Conservation (phyloP, 2,329 filamentous ascomycete genomes). For the Ciborinia camelliae region DNA sequence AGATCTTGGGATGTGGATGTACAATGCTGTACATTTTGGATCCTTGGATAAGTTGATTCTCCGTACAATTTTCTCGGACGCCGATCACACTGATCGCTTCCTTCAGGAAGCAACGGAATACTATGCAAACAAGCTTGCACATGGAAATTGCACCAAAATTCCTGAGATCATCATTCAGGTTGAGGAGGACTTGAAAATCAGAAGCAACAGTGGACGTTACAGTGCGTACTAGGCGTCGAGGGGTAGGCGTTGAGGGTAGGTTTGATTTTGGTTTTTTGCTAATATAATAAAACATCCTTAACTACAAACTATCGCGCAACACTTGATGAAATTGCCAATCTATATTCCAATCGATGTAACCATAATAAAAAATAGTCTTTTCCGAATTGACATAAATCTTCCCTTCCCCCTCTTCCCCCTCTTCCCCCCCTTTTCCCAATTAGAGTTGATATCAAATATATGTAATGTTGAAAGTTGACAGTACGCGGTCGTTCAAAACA, state of each 20-base stretch:
- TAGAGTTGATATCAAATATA: too few species aligned
- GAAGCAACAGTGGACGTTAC: neutral
- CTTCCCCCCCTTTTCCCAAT: too few species aligned
- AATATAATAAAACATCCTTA: neutral
- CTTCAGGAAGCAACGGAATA: neutral
- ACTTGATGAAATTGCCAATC: too few species aligned
- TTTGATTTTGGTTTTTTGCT: neutral
- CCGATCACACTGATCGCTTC: neutral
- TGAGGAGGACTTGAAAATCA: neutral
- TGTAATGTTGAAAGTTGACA: too few species aligned
- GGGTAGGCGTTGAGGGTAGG: neutral
- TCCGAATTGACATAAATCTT: too few species aligned
- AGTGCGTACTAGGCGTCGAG: neutral
- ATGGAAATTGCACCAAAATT: neutral
- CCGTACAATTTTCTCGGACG: neutral
- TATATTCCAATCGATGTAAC: too few species aligned
- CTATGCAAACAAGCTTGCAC: neutral
- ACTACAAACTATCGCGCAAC: too few species aligned
- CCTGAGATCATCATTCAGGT: neutral
- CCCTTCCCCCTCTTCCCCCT: too few species aligned
- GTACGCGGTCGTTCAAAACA: too few species aligned
- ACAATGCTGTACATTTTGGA: neutral
- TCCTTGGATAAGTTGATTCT: neutral
- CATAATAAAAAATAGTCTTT: too few species aligned
- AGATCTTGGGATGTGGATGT: neutral